Evolutionary conservation across 2,329 filamentous ascomycete genomes (phyloP).

Genomic region (Cercospora sp.): DNA sequence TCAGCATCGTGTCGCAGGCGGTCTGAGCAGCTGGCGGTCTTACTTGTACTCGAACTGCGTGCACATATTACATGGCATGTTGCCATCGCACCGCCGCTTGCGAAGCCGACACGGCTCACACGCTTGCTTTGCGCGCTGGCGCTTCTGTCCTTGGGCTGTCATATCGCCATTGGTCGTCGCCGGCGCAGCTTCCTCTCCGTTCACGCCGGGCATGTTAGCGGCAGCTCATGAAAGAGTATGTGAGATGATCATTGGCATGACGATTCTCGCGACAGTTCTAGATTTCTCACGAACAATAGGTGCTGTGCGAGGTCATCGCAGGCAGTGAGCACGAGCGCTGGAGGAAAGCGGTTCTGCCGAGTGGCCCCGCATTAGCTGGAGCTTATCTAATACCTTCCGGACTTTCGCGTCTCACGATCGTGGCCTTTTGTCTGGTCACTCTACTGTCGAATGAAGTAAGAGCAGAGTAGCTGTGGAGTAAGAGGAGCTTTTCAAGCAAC

Average conservation of each 20-base stretch:
- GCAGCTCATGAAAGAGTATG: not conserved
- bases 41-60: conserved; percentile 54
- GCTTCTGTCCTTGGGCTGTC: conserved; percentile 30
- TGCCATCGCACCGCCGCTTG: conserved; percentile 59
- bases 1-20: conserved; percentile 1
- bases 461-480: too few relatives aligned
- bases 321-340: not conserved
- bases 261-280: not conserved
- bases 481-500: not conserved
- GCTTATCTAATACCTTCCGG: not conserved
- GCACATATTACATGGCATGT: conserved; percentile 56
- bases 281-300: not conserved
- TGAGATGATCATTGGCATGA: not conserved
- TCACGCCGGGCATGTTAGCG: not conserved
- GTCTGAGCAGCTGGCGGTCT: conserved; percentile 47
- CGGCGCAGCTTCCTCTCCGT: conserved; percentile 3
- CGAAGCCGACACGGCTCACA: conserved; percentile 55
- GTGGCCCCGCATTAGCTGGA: conserved; percentile 1
- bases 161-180: conserved; percentile 14
- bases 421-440: not conserved
- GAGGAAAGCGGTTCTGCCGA: conserved; percentile 1
- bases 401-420: not conserved
- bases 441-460: too few relatives aligned
- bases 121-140: conserved; percentile 40
- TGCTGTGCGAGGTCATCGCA: not conserved